Evolutionary conservation across 352 stramenopile genomes (phyloP).

Genomic region (Pythium phragmiticola): DNA sequence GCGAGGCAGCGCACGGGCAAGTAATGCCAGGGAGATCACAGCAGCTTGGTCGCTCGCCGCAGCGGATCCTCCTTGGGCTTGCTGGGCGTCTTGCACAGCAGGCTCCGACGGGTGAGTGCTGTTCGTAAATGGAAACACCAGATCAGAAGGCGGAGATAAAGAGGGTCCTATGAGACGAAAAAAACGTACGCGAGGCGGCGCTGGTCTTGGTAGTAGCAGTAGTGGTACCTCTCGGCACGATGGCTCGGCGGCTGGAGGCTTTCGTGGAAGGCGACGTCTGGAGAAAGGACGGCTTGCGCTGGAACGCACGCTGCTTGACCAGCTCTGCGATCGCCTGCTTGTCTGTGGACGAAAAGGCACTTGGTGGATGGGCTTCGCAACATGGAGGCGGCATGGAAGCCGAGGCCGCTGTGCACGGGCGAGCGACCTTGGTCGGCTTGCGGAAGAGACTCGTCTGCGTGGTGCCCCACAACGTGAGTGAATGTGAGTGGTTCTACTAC

Average conservation of each 20-base stretch:
- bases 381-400: slow-evolving; percentile 4
- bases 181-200: slow-evolving; percentile 16
- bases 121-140: no score
- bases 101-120: slow-evolving; percentile 25
- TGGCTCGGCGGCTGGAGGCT: slow-evolving; percentile 19
- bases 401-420: slow-evolving; percentile 23
- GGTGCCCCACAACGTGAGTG: neutral
- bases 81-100: slow-evolving; percentile 20
- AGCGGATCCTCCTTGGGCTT: slow-evolving; percentile 7
- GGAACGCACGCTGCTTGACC: slow-evolving; percentile 61
- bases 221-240: neutral
- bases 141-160: neutral
- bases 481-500: neutral
- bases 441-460: slow-evolving; percentile 18
- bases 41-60: slow-evolving; percentile 9
- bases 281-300: slow-evolving; percentile 42
- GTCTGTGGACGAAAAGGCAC: neutral
- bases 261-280: slow-evolving; percentile 29
- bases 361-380: neutral
- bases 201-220: neutral
- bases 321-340: slow-evolving; percentile 40
- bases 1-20: slow-evolving; percentile 54
- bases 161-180: neutral
- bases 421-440: slow-evolving; percentile 24
- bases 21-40: slow-evolving; percentile 8